Conservation (phyloP, 345 rosid genomes). For the Lepidium sativum region DNA sequence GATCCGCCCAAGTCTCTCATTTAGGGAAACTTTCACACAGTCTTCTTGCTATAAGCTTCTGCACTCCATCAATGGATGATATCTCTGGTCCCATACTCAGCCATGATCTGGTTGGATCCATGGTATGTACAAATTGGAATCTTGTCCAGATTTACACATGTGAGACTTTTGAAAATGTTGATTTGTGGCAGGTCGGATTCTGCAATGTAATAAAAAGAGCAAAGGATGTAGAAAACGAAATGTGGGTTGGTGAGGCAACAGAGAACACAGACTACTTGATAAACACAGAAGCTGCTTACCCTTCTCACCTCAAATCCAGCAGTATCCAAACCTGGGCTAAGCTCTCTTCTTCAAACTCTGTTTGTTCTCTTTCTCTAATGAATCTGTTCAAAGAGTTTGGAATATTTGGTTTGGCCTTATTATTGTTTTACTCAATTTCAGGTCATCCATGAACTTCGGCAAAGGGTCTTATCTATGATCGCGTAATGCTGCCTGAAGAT, state of each 20-base stretch:
- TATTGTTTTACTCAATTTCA: constrained; percentile 18
- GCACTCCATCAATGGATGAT: constrained; percentile 43
- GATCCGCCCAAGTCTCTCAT: constrained; percentile 33
- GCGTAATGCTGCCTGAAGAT: too few relatives aligned
- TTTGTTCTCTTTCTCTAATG: constrained; percentile 18
- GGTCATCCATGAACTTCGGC: constrained; percentile 50
- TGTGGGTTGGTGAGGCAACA: constrained; percentile 85
- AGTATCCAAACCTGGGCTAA: constrained; percentile 62
- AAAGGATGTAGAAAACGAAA: constrained; percentile 54
- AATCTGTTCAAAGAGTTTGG: neutral
- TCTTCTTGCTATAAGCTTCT: constrained; percentile 80
- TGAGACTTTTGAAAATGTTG: too few relatives aligned
- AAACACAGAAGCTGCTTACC: constrained; percentile 35
- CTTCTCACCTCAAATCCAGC: constrained; percentile 59
- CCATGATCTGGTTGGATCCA: constrained; percentile 67
- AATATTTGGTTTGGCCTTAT: too few relatives aligned
- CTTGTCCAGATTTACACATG: neutral
- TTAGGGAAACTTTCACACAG: constrained; percentile 42
- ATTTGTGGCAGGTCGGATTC: constrained; percentile 61
- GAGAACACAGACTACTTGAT: constrained; percentile 62
- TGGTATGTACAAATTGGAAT: constrained; percentile 39
- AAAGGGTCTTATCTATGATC: constrained; percentile 42
- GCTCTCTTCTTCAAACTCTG: constrained; percentile 40
- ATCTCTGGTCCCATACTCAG: constrained; percentile 44
- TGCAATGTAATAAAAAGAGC: constrained; percentile 71